Evolutionary conservation across 73 alveolate genomes (phyloP).

Genomic region (Durusdinium trenchii): DNA sequence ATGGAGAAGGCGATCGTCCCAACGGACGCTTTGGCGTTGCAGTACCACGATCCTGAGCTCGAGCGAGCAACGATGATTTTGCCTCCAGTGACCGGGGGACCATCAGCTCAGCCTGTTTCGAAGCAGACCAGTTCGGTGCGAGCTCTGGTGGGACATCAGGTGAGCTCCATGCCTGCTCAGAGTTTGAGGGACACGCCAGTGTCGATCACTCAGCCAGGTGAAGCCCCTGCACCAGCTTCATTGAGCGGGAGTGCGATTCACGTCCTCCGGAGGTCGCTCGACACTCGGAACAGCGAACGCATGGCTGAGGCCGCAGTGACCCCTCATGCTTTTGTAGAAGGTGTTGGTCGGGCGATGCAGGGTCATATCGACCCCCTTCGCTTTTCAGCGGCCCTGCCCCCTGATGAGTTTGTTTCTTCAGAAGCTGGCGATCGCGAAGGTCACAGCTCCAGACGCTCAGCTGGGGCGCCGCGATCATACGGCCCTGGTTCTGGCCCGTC

Average conservation of each 20-base stretch:
- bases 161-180: not conserved
- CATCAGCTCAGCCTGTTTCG: not conserved
- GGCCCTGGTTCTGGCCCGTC: too few relatives aligned
- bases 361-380: too few relatives aligned
- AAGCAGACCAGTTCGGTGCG: not conserved
- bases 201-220: not conserved
- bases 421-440: too few relatives aligned
- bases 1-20: too few relatives aligned
- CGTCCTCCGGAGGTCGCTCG: not conserved
- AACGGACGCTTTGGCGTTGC: not conserved
- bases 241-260: not conserved
- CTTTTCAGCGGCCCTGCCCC: too few relatives aligned
- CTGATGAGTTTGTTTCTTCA: too few relatives aligned
- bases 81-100: not conserved
- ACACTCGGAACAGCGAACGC: not conserved
- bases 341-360: too few relatives aligned
- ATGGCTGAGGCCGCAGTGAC: not conserved
- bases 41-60: not conserved
- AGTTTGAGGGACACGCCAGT: not conserved
- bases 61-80: too few relatives aligned
- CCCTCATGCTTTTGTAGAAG: not conserved
- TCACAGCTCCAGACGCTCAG: too few relatives aligned
- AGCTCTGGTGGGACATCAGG: not conserved
- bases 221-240: not conserved
- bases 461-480: too few relatives aligned